Evolutionary conservation across 441 rosid species (phyloP).

Genomic region (Biscutella auriculata): DNA sequence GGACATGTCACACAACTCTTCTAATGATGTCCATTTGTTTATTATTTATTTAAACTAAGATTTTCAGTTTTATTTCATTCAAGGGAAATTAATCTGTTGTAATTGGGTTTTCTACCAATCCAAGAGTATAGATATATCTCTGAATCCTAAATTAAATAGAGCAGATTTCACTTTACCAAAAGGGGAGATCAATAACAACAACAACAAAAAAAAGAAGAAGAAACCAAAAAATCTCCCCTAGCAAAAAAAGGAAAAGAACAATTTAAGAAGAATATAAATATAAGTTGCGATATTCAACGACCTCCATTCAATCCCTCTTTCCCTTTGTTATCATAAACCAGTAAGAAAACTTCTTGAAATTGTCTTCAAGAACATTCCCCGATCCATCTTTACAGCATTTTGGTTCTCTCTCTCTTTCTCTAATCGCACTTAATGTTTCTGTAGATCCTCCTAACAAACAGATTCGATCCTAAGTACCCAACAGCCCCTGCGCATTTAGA

Average conservation of each 20-base stretch:
- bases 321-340: background rate
- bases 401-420: conserved; percentile 12
- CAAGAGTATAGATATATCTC: background rate
- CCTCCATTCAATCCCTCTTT: background rate
- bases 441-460: conserved; percentile 90
- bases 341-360: background rate
- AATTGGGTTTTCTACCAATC: no score
- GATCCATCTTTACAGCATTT: background rate
- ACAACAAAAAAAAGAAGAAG: background rate
- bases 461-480: conserved; percentile 77
- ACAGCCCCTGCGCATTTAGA: conserved; percentile 99
- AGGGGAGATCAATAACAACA: background rate
- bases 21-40: no score
- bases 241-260: background rate
- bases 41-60: no score
- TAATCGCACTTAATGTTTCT: conserved; percentile 90
- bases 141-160: conserved; percentile 8
- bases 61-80: no score
- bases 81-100: no score
- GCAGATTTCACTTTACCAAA: conserved; percentile 8
- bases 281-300: background rate
- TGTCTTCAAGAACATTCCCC: background rate
- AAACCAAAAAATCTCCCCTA: background rate
- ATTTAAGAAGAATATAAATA: conserved; percentile 12
- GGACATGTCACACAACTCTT: no score